These are phyloP conservation scores for Thraustotheca clavata DNA, from an alignment of 352 stramenopile species.

Conservation along the genomic window DNA sequence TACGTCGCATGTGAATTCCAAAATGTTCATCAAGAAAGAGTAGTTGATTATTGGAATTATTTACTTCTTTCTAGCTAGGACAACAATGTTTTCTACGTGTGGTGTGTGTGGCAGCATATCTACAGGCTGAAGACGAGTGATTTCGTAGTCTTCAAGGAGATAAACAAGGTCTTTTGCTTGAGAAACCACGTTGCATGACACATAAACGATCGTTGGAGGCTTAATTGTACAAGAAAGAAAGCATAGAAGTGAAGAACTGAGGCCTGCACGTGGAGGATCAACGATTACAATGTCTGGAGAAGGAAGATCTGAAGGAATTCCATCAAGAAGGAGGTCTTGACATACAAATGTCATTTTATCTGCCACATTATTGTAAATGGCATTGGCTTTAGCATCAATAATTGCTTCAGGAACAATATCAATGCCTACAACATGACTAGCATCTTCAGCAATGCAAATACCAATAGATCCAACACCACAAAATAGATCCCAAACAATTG, in stretches of 20 bases:
- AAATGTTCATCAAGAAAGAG: neutral
- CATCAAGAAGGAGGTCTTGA: constrained; percentile 29
- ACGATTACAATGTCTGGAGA: constrained; percentile 60
- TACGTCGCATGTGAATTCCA: neutral
- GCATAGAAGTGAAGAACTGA: constrained; percentile 58
- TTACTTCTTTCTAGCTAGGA: neutral
- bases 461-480: constrained; percentile 73
- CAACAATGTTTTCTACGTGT: constrained; percentile 61
- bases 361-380: constrained; percentile 36
- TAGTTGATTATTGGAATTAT: neutral
- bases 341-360: constrained; percentile 55
- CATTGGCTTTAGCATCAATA: constrained; percentile 42
- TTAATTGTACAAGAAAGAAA: constrained; percentile 35
- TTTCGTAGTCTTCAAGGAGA: constrained; percentile 34
- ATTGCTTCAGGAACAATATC: constrained; percentile 56
- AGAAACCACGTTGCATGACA: constrained; percentile 65
- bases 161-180: constrained; percentile 50
- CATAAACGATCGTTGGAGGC: constrained; percentile 52
- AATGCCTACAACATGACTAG: constrained; percentile 47
- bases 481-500: constrained; percentile 71
- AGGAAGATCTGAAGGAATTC: neutral
- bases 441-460: constrained; percentile 51
- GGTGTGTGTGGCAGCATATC: constrained; percentile 77
- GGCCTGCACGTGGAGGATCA: constrained; percentile 54
- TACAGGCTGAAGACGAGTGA: constrained; percentile 50